Conservation (phyloP, 108 stramenopile genomes). For the Nitzschia sp. region DNA sequence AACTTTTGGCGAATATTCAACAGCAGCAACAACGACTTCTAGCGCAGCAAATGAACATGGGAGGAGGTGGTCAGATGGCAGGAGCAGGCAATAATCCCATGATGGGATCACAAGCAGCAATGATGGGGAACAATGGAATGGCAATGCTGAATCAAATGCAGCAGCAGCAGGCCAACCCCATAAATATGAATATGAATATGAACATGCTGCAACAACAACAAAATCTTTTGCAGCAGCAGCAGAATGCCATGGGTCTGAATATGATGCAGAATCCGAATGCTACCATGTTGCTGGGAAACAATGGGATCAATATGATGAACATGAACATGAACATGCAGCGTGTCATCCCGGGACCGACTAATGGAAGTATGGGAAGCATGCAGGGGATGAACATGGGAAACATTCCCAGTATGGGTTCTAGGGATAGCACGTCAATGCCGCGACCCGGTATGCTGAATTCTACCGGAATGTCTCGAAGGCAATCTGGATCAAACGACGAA, state of each 20-base stretch:
- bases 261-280: conserved; percentile 9
- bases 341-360: background rate
- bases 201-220: conserved; percentile 25
- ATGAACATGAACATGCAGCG: conserved; percentile 19
- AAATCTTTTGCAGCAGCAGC: conserved; percentile 17
- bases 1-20: conserved; percentile 26
- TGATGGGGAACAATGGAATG: conserved; percentile 14
- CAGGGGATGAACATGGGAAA: background rate
- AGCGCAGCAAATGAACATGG: conserved; percentile 18
- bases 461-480: background rate
- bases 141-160: conserved; percentile 12
- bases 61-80: conserved; percentile 1
- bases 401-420: background rate
- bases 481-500: background rate
- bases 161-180: conserved; percentile 21
- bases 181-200: too few species aligned
- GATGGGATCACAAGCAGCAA: conserved; percentile 1
- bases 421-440: background rate
- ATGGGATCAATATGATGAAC: background rate
- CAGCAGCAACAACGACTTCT: conserved; percentile 30
- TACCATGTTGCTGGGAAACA: background rate
- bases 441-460: background rate
- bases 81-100: background rate
- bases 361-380: conserved; percentile 4
- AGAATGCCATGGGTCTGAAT: conserved; percentile 1